Evolutionary conservation across 768 basidiomycete genomes (phyloP).

Genomic region (Boletus tylopilopsis): DNA sequence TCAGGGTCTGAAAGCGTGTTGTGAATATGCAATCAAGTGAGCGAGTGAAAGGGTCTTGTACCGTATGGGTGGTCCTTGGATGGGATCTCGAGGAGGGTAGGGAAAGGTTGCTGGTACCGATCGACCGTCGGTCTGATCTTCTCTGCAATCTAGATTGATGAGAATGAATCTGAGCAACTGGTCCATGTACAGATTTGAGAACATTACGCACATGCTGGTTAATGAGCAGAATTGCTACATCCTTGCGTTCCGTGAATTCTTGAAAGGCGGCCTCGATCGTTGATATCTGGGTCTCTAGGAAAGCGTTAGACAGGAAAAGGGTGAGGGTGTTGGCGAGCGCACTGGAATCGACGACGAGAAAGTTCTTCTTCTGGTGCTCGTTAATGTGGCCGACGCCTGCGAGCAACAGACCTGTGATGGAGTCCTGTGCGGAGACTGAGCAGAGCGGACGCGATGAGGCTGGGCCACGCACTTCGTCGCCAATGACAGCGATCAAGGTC

Average conservation of each 20-base stretch:
- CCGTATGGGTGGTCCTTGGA: slow-evolving; percentile 99
- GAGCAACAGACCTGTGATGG: slow-evolving; percentile 91
- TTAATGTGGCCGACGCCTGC: slow-evolving; percentile 94
- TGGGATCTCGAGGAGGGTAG: slow-evolving; percentile 94
- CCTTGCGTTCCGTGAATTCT: slow-evolving; percentile 91
- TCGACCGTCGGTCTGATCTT: slow-evolving; percentile 95
- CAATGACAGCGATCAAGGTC: slow-evolving; percentile 90
- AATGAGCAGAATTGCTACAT: slow-evolving; percentile 94
- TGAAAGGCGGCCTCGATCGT: slow-evolving; percentile 90
- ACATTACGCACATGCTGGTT: slow-evolving; percentile 85
- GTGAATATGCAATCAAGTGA: slow-evolving; percentile 6
- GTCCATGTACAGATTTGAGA: neutral
- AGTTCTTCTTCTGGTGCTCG: slow-evolving; percentile 94
- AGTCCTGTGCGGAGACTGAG: slow-evolving; percentile 59
- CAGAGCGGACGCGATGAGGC: neutral
- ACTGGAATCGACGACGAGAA: slow-evolving; percentile 94
- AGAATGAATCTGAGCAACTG: slow-evolving; percentile 8
- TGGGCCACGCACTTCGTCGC: slow-evolving; percentile 73
- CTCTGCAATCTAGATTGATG: slow-evolving; percentile 76
- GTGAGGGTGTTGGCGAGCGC: slow-evolving; percentile 27
- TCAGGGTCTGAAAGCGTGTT: slow-evolving; percentile 66
- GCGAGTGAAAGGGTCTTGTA: slow-evolving; percentile 34
- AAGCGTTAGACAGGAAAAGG: slow-evolving; percentile 9
- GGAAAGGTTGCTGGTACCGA: slow-evolving; percentile 93
- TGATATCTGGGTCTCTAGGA: slow-evolving; percentile 82